Evolutionary conservation across 2,329 filamentous ascomycete species (phyloP), one percentile per base, ranked within the genome.

Genomic region (Pseudogymnoascus sp.): DNA sequence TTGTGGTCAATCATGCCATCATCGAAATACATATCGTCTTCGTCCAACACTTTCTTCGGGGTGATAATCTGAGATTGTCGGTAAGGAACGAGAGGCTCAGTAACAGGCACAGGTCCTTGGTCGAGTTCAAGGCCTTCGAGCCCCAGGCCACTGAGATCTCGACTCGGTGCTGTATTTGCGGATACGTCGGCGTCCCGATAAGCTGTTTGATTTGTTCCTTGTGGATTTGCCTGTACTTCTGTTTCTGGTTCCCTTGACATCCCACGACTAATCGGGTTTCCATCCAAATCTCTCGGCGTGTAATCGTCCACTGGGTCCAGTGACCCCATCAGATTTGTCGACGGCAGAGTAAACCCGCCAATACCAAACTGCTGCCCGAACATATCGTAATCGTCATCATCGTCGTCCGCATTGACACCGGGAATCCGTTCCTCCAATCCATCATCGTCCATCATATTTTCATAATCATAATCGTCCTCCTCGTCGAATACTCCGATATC

Each of bases 1-100:
- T 80, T 77, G 2, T 79, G 75, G 58, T 78, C 76, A 61, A 76
- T 77, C 6, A 78, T 69, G 2, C 85, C 86, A 68, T 85, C 85
- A 64, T 88, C 85, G 68, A 87, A 90, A 70, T 89, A 90, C 30
- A 89, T 75, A 65, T 90, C 87, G 65, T 87, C 85, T 35, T 83
- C 79, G 58, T 75, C 72, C 30, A 72, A 64, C 16, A 33, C 16
- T 20, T 54, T 54, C 47, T 11, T 54, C 47, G 47, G 47, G 8
- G 11, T 11, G 47, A 54, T 54, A 54, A 54, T 54, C 28, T 54
- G 47, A 35, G 47, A 54, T 54, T 54, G 47, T 14, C 47, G 9
- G 14, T 38, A 58, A 14, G 33, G 57, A 14, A 37, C n/a, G n/a
- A 58, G 33, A 70, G 33, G 16, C 71, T 71, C 1, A 73, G 73